Base-by-base conservation (phyloP, 495 filamentous ascomycete species). In the Pyrenula aspistea region DNA sequence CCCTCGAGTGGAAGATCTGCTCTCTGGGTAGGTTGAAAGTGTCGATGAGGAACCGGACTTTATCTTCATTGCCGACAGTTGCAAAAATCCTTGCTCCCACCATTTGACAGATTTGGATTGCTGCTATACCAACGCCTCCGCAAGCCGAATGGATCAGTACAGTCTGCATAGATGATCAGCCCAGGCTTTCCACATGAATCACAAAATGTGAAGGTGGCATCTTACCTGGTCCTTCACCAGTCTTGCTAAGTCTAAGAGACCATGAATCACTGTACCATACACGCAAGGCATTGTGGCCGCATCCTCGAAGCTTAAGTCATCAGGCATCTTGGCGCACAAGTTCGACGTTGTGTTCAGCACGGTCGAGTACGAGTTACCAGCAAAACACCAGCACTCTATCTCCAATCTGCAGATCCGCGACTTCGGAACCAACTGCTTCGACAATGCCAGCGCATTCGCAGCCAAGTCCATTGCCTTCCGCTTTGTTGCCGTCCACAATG, bases 261-360 rank as follows among this genome's bases (percentile, higher is more conserved):
- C 70, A 66, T 84, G 76, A 55, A 81, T 76, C 0, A 80, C 78
- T 0, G 79, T 79, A 53, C 61, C 61, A 53, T 73, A 84, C 1
- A 71, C 76, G 1, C 79, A 24, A 8, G 50, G 50, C 50, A 52
- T 20, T 20, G 50, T 52, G 8, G 50, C n/a, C 4, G 22, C 50
- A 8, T 48, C 31, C 3, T 10, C 25, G 21, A 48, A 60, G n/a
- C 21, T 36, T 22, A 57, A 54, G 12, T 22, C 23, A 2, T 48
- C 24, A 54, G 48, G 4, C 42, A 77, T 56, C 59, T 67, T 70
- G 22, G 59, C 2, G 2, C 68, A 67, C 8, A 42, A 42, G 8
- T 42, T 42, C 8, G 31, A 42, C n/a, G n/a, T n/a, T n/a, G n/a
- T n/a, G n/a, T n/a, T n/a, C n/a, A n/a, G n/a, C n/a, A n/a, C n/a